Evolutionary conservation across 768 basidiomycete species (phyloP), one percentile per base, ranked within the genome.

Genomic region (Lactifluus hygrophoroides): DNA sequence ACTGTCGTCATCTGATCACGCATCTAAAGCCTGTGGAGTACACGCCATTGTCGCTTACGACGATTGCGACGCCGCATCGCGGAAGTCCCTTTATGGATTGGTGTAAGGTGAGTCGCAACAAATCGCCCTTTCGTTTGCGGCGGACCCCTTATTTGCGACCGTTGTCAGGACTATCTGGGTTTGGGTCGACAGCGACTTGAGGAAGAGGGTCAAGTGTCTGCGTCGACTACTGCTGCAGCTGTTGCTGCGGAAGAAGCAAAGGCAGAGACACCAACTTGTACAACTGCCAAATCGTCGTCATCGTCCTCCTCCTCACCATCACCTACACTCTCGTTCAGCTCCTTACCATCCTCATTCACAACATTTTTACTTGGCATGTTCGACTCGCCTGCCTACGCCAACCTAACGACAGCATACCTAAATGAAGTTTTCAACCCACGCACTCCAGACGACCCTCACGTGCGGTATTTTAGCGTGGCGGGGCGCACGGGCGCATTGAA

Each of bases 61-160:
- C 85, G 21, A 80, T 99, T 63, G 84, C 86, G 25, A 98, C 96
- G 0, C 96, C 96, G 16, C 96, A 99, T 69, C 81, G 92, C 17
- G 95, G 96, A 34, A 92, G 90, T 65, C 94, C 95, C 1, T 98
- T 99, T 72, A 99, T 99, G 96, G 92, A 96, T 69, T 99, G 96
- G 96, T 98, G 95, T 74, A 79, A 83, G 49, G 90, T 90, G 66
- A 67, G 87, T 79, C 11, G 5, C 5, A 51, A 42, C n/a, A 7
- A 43, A 13, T 43, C 21, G 42, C 21, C n/a, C 38, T 27, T 23
- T 44, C 17, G 27, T 25, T 38, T 17, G 27, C 27, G 48, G n/a
- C 27, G 37, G 13, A 9, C 25, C 37, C 34, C 48, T 38, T 11
- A 17, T 14, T 10, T 57, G 53, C 27, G 50, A 60, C n/a, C n/a